phyloP scores from a whole-genome alignment of 1,284 basidiomycete species.

The Irpex rosettiformis region DNA sequence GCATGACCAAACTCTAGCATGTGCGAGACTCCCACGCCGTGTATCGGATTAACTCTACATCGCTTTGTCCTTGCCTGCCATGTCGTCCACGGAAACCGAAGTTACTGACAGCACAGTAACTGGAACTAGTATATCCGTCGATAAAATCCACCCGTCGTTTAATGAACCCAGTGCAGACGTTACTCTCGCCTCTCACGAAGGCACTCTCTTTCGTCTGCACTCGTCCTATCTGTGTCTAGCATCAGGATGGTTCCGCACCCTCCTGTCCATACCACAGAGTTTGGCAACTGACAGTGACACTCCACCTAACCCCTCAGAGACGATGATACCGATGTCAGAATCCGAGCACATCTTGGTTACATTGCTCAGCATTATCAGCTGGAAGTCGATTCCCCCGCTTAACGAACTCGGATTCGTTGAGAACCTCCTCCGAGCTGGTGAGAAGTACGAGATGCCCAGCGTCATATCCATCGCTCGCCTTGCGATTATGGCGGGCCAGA shows the following conservation, averaged over 20 bases:
- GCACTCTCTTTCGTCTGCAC: conserved; percentile 46
- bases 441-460: conserved; percentile 63
- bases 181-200: conserved; percentile 36
- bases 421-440: conserved; percentile 47
- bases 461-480: conserved; percentile 49
- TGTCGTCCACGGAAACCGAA: too few relatives aligned
- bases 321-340: conserved; percentile 50
- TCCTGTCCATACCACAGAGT: conserved; percentile 47
- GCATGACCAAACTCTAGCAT: too few relatives aligned
- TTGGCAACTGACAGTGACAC: conserved; percentile 42
- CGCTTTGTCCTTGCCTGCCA: too few relatives aligned
- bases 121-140: too few relatives aligned
- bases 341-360: conserved; percentile 43
- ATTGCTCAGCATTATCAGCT: conserved; percentile 53
- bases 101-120: too few relatives aligned
- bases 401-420: conserved; percentile 46
- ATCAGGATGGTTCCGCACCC: conserved; percentile 51
- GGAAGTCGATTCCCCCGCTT: conserved; percentile 43
- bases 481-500: conserved; percentile 40
- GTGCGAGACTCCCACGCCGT: too few relatives aligned
- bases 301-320: conserved; percentile 20
- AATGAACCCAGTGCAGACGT: conserved; percentile 42
- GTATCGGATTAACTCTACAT: too few relatives aligned
- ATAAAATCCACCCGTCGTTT: conserved; percentile 38
- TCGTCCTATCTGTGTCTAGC: conserved; percentile 49